Base-by-base conservation (phyloP, 2,329 filamentous ascomycete genomes). In the Pyricularia pennisetigena region DNA sequence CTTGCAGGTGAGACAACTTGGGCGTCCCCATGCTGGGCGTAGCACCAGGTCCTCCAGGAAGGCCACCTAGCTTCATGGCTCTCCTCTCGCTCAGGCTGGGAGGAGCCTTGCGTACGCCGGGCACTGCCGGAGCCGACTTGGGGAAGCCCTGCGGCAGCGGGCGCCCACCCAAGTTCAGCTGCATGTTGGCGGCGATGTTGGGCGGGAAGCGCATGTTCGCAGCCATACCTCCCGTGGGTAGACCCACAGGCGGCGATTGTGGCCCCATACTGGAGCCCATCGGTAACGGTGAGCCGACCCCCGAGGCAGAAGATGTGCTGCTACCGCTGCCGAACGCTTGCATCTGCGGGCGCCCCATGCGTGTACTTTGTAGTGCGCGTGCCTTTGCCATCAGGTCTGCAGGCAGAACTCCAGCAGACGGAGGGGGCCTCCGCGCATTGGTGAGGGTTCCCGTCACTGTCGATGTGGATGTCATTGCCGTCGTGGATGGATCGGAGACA, bases 361-460 rank as follows among this genome's bases (percentile, higher is more conserved):
- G 76, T 67, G 78, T 72, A 64, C 75, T 74, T 68, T 79, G 78
- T 23, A 79, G 70, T 8, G 75, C 77, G 3, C 75, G 74, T 24
- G 77, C 77, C 69, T 79, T 81, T 49, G 77, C 75, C 71, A 82
- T 76, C 64, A 81, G 75, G 62, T 79, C 79, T 54, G 75, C 76
- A 9, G 80, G 80, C 68, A 81, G 70, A 30, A 71, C 77, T 61
- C 76, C 76, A 0, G 80, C 74, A 12, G 79, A 74, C 16, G 79
- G 79, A 24, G 79, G 75, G 3, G 86, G 87, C 65, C 85, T 82
- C 69, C 87, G 81, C 4, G 85, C 87, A 71, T 80, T 86, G 77
- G 89, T 93, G 74, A 97, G 81, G 69, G 91, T 86, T 59, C 93
- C 93, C 4, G 94, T 82, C 59, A 92, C 89, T 30, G 90, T 95